These are phyloP conservation scores for Eimeria sp. DNA, from an alignment of 169 alveolate genomes.

Conservation along the genomic window DNA sequence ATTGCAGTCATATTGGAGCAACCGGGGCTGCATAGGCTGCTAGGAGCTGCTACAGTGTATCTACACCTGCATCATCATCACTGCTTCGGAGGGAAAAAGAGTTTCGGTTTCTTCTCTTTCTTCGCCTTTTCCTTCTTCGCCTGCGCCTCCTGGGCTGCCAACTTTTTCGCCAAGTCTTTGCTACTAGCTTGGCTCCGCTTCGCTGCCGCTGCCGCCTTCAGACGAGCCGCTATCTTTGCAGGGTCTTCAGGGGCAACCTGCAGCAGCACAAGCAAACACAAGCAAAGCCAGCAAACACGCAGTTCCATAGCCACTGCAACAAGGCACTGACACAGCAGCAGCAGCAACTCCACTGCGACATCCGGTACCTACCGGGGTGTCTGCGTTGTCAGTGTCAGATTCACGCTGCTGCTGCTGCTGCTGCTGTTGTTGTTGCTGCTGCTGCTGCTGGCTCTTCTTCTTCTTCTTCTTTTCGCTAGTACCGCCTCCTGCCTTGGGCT, in stretches of 20 bases:
- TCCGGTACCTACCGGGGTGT: slow-evolving; percentile 21
- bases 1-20: slow-evolving; percentile 3
- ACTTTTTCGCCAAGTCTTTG: slow-evolving; percentile 46
- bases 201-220: slow-evolving; percentile 73
- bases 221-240: slow-evolving; percentile 66
- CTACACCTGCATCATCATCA: not conserved
- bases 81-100: slow-evolving; percentile 63
- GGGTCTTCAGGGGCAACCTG: slow-evolving; percentile 68
- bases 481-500: slow-evolving; percentile 25
- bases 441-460: slow-evolving; percentile 24
- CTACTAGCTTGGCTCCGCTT: slow-evolving; percentile 56
- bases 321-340: not conserved
- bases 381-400: slow-evolving; percentile 42
- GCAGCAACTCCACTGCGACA: not conserved
- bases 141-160: slow-evolving; percentile 73
- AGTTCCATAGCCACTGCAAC: not conserved
- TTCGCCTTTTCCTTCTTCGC: slow-evolving; percentile 70
- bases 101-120: slow-evolving; percentile 62
- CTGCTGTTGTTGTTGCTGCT: slow-evolving; percentile 21
- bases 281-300: not conserved
- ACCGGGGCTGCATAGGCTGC: not conserved
- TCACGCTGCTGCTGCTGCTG: slow-evolving; percentile 55
- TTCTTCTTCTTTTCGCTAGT: slow-evolving; percentile 19
- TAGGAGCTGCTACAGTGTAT: not conserved
- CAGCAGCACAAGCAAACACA: not conserved